Conservation (phyloP, 2,329 filamentous ascomycete species). For the Chlorencoelia australis region DNA sequence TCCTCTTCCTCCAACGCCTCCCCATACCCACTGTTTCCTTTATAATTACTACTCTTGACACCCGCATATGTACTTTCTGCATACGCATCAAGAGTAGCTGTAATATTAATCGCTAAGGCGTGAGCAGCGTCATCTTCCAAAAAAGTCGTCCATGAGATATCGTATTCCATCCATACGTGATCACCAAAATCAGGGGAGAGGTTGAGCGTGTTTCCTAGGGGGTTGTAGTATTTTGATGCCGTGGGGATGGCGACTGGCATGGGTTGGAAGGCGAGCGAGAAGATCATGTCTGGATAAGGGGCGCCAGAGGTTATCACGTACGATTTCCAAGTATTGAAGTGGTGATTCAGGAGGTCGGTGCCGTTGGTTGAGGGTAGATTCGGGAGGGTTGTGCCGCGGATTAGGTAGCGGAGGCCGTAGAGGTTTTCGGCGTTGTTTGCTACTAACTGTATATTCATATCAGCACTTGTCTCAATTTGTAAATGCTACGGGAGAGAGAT, state of each 20-base stretch:
- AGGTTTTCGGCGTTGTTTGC: constrained; percentile 9
- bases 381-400: constrained; percentile 14
- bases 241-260: not conserved
- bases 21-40: constrained; percentile 2
- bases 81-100: constrained; percentile 10
- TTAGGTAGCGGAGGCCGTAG: constrained; percentile 13
- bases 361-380: constrained; percentile 14
- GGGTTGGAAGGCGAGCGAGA: constrained; percentile 18
- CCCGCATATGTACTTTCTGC: constrained; percentile 8
- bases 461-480: no score
- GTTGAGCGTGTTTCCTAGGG: not conserved
- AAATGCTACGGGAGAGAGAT: no score
- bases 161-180: constrained; percentile 16
- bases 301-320: constrained; percentile 23
- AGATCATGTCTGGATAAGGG: constrained; percentile 15
- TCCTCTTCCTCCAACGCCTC: no score
- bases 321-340: constrained; percentile 23
- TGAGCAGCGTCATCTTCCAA: constrained; percentile 14
- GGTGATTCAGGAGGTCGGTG: constrained; percentile 28
- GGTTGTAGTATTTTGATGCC: not conserved
- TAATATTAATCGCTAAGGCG: constrained; percentile 11
- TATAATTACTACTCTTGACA: constrained; percentile 18
- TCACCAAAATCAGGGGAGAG: constrained; percentile 23
- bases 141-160: constrained; percentile 19
- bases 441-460: no score